Conservation (phyloP, 306 rosid species). For the Ammopiptanthus mongolicus region DNA sequence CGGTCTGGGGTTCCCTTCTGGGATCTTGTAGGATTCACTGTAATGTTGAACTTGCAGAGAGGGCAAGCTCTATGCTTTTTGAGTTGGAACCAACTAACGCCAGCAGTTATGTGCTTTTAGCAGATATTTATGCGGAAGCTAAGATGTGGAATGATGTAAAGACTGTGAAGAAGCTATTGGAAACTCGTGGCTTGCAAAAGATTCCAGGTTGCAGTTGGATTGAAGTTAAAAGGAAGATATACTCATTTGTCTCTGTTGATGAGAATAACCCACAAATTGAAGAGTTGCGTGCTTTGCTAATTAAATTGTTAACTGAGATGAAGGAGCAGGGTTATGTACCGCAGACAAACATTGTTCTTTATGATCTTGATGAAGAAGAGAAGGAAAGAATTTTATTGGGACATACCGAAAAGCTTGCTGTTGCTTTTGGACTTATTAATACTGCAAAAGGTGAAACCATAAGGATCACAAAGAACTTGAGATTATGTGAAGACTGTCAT, state of each 20-base stretch:
- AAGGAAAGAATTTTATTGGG: conserved; percentile 78
- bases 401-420: conserved; percentile 86
- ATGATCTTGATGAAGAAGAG: conserved; percentile 79
- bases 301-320: conserved; percentile 62
- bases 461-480: conserved; percentile 79
- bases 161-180: conserved; percentile 62
- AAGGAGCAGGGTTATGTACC: conserved; percentile 71
- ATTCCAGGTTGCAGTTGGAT: conserved; percentile 85
- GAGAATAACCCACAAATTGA: conserved; percentile 67
- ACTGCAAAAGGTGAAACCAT: conserved; percentile 62
- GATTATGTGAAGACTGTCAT: conserved; percentile 94
- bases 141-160: conserved; percentile 68
- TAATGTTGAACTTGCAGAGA: conserved; percentile 76
- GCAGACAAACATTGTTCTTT: conserved; percentile 56
- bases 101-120: conserved; percentile 83
- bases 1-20: conserved; percentile 91
- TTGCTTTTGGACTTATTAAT: conserved; percentile 91
- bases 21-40: conserved; percentile 84
- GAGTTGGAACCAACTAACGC: conserved; percentile 84
- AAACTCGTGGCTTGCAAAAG: conserved; percentile 58
- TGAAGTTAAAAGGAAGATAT: conserved; percentile 67
- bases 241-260: conserved; percentile 61
- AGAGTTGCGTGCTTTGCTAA: conserved; percentile 60
- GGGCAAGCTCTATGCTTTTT: conserved; percentile 68
- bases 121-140: conserved; percentile 76